Base-by-base conservation (phyloP, 1,284 basidiomycete species). In the Malassezia arunalokei region DNA sequence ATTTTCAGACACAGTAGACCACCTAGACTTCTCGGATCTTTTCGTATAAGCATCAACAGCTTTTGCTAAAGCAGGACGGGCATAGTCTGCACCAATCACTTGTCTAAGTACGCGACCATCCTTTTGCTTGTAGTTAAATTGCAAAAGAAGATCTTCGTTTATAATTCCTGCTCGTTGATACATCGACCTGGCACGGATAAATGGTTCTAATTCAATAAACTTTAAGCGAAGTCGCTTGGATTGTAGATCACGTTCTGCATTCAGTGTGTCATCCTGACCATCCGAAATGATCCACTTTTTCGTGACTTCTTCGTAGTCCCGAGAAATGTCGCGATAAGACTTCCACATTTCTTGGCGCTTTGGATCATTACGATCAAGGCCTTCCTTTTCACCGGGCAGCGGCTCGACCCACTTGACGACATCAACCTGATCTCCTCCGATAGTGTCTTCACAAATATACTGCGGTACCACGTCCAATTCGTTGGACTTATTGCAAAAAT, bases 151-250 rank as follows among this genome's bases (percentile, higher is more conserved):
- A 51, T 74, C 72, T 2, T 69, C 66, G 43, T 68, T 64, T 30
- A 75, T 54, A 15, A 66, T 68, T 24, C 70, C 70, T 30, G 66
- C 43, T n/a, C 73, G 68, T 59, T 75, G 71, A 56, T 70, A 71
- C 7, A 64, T 59, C 6, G 65, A 65, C 40, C 61, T 56, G 1
- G 69, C 73, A 6, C 73, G 65, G 43, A 62, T 57, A 56, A 63
- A 71, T 3, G 71, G 73, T 43, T 75, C 73, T 39, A 68, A 53
- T 31, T 68, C 67, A 46, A 64, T 67, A 47, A 73, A 74, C 6
- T 72, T 70, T 0, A 70, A 58, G 12, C 74, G 66, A 43, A 75
- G 60, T 51, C 66, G 60, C 58, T 67, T 62, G 32, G 71, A 62
- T n/a, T 65, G 44, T n/a, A 68, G 47, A n/a, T 61, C 49, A 8